phyloP scores from a whole-genome alignment of 768 basidiomycete genomes.

The Rhodotorula toruloides region DNA sequence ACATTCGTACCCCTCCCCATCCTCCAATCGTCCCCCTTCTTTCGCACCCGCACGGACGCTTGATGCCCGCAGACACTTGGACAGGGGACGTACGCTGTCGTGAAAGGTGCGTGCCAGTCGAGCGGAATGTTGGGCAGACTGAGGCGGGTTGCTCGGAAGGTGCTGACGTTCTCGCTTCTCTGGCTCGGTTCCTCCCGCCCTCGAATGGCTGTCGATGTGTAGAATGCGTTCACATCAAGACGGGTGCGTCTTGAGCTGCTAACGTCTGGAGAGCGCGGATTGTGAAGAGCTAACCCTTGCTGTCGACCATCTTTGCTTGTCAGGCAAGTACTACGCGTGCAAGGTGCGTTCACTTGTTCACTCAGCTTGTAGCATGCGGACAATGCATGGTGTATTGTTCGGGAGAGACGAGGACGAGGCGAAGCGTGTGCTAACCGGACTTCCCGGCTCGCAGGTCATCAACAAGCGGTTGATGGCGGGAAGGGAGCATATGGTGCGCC shows the following conservation, averaged over 20 bases:
- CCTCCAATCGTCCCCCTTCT: background rate
- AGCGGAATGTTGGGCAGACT: too few species aligned
- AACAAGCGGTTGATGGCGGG: conserved; percentile 99
- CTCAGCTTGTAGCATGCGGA: too few species aligned
- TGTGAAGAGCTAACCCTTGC: background rate
- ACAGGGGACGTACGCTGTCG: conserved; percentile 39
- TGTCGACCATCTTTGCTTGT: background rate
- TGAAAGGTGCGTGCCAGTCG: conserved; percentile 38
- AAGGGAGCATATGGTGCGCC: conserved; percentile 86
- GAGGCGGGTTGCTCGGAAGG: too few species aligned
- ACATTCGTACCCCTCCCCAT: background rate
- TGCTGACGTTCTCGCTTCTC: background rate
- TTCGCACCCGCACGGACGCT: too few species aligned
- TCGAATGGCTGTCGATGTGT: background rate
- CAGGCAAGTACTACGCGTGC: conserved; percentile 91
- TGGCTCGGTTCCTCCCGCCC: background rate
- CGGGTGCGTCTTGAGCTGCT: conserved; percentile 7
- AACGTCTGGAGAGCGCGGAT: background rate
- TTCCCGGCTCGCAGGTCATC: conserved; percentile 56
- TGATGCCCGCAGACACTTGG: conserved; percentile 31
- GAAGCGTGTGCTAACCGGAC: background rate
- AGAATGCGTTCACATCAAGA: conserved; percentile 38
- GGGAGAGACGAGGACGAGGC: background rate
- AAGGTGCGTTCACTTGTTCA: conserved; percentile 57
- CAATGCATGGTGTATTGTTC: too few species aligned